These are phyloP conservation scores for Dactylellina haptotyla DNA, from an alignment of 2,329 filamentous ascomycete genomes.

Conservation along the genomic window DNA sequence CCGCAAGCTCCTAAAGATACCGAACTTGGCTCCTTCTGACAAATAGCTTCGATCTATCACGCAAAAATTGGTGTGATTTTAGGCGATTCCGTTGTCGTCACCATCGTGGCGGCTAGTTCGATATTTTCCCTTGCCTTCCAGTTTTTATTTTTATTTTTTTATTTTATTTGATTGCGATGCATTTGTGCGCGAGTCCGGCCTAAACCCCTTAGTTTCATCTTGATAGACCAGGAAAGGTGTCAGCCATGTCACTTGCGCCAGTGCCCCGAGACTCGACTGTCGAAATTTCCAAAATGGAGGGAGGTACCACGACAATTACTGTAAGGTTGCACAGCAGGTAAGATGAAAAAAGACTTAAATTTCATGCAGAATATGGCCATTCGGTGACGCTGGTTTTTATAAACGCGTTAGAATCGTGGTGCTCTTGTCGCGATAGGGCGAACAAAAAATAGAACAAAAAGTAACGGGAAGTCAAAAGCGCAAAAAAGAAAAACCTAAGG, in stretches of 20 bases:
- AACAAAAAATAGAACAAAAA: conserved; percentile 43
- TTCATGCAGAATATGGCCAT: conserved; percentile 29
- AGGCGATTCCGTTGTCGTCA: conserved; percentile 28
- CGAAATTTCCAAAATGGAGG: conserved; percentile 4
- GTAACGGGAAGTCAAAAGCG: conserved; percentile 50
- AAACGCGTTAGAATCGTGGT: conserved; percentile 31
- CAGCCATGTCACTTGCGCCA: background rate
- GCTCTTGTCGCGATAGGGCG: conserved; percentile 10
- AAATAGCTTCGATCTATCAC: conserved; percentile 21
- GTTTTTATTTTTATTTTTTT: background rate
- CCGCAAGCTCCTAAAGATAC: background rate
- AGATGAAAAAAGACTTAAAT: conserved; percentile 34
- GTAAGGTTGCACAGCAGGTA: conserved; percentile 44
- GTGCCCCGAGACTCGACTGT: background rate
- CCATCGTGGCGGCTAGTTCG: conserved; percentile 9
- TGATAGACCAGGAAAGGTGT: conserved; percentile 39
- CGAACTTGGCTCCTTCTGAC: background rate
- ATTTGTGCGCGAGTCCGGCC: conserved; percentile 8
- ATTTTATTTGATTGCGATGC: conserved; percentile 24
- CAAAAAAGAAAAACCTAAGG: conserved; percentile 30
- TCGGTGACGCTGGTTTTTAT: conserved; percentile 14
- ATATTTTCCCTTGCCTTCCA: background rate
- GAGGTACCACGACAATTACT: conserved; percentile 29
- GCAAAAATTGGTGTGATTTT: conserved; percentile 28
- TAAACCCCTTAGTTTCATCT: conserved; percentile 53